phyloP scores from a whole-genome alignment of 2,329 filamentous ascomycete species.

The Harringtonia aguacate region DNA sequence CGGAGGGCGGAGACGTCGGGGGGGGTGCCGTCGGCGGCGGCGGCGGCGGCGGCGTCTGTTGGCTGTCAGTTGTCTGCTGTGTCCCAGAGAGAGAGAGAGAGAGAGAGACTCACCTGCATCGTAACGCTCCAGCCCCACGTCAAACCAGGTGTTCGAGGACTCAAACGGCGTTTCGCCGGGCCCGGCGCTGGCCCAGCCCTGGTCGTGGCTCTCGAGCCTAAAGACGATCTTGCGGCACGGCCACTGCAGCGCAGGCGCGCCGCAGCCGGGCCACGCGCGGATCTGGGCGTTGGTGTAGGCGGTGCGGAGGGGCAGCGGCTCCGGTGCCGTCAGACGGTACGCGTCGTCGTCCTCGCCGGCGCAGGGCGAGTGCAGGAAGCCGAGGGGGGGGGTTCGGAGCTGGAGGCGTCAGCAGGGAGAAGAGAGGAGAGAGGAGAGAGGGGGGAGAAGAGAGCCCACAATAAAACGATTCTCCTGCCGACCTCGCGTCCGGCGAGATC shows the following conservation, averaged over 20 bases:
- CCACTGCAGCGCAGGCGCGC: constrained; percentile 26
- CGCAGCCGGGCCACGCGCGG: constrained; percentile 18
- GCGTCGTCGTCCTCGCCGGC: constrained; percentile 5
- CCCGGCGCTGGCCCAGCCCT: constrained; percentile 42
- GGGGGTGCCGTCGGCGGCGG: not conserved
- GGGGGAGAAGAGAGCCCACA: constrained; percentile 18
- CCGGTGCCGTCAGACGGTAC: too few species aligned
- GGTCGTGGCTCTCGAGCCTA: constrained; percentile 44
- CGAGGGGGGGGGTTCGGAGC: constrained; percentile 30
- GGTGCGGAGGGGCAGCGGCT: not conserved
- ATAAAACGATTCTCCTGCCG: constrained; percentile 22
- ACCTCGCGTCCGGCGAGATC: too few species aligned
- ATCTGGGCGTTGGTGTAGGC: not conserved
- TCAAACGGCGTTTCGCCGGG: too few species aligned
- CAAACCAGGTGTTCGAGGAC: constrained; percentile 55
- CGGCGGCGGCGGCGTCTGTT: not conserved
- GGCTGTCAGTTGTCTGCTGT: too few species aligned
- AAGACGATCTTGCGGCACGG: constrained; percentile 54
- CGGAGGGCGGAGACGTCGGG: constrained; percentile 16
- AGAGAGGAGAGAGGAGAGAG: not conserved
- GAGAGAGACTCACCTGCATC: constrained; percentile 28
- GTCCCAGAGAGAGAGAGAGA: too few species aligned
- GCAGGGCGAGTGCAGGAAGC: constrained; percentile 21
- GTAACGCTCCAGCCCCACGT: constrained; percentile 48
- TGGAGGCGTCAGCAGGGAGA: constrained; percentile 8